phyloP scores from a whole-genome alignment of 495 filamentous ascomycete genomes.

The Penicillium coffeae region DNA sequence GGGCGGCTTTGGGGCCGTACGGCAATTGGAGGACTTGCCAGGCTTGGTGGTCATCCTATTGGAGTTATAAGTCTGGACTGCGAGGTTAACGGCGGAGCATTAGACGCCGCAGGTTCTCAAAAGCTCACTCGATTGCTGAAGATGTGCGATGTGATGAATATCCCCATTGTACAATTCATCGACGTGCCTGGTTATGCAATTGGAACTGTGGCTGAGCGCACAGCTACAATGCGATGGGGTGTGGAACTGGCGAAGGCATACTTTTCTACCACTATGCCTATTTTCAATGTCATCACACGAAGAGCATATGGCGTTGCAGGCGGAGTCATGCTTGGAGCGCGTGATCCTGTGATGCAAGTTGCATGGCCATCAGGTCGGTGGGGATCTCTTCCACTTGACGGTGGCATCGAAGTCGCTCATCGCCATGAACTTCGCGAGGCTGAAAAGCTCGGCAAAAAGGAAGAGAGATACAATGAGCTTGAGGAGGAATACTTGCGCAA shows the following conservation, averaged over 20 bases:
- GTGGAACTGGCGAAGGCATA: slow-evolving; percentile 56
- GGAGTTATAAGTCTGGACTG: slow-evolving; percentile 56
- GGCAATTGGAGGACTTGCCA: slow-evolving; percentile 55
- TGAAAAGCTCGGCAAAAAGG: slow-evolving; percentile 44
- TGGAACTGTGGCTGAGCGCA: slow-evolving; percentile 57
- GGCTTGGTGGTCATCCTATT: slow-evolving; percentile 51
- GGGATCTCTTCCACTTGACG: slow-evolving; percentile 56
- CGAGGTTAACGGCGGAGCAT: slow-evolving; percentile 56
- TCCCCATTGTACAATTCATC: slow-evolving; percentile 59
- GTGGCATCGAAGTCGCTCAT: slow-evolving; percentile 61
- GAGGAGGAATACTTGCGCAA: slow-evolving; percentile 55
- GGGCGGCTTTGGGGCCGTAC: slow-evolving; percentile 59
- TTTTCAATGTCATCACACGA: slow-evolving; percentile 57
- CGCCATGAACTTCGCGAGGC: slow-evolving; percentile 53
- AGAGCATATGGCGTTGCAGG: slow-evolving; percentile 59
- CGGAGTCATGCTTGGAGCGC: slow-evolving; percentile 57
- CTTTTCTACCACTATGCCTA: slow-evolving; percentile 54
- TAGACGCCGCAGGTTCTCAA: slow-evolving; percentile 57
- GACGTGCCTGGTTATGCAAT: slow-evolving; percentile 62
- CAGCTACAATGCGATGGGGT: slow-evolving; percentile 61
- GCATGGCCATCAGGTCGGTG: slow-evolving; percentile 61
- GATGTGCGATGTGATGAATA: slow-evolving; percentile 60
- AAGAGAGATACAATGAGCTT: slow-evolving; percentile 49
- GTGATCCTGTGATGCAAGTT: slow-evolving; percentile 56
- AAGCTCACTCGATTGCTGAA: slow-evolving; percentile 57